Conservation (phyloP, 2,329 filamentous ascomycete genomes). For the Graphilbum ipis-grandicollis region DNA sequence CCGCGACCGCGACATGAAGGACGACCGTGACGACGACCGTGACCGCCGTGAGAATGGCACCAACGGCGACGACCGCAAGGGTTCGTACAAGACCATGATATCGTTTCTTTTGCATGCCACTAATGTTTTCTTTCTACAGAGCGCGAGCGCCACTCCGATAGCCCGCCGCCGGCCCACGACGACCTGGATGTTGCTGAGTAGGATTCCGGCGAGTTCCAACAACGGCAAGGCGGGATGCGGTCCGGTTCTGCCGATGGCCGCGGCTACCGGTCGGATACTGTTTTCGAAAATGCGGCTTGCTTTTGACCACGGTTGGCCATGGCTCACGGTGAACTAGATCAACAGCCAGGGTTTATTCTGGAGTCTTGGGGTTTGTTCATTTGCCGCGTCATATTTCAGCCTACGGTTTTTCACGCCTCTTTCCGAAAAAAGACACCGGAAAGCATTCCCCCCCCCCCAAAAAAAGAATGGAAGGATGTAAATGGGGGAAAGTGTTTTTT, state of each 20-base stretch:
- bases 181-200: slow-evolving; percentile 90
- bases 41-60: slow-evolving; percentile 60
- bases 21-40: slow-evolving; percentile 32
- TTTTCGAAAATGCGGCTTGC: no score
- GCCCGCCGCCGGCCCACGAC: slow-evolving; percentile 71
- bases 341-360: no score
- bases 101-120: slow-evolving; percentile 17
- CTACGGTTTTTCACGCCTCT: no score
- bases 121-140: slow-evolving; percentile 9
- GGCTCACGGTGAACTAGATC: no score
- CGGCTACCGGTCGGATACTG: no score
- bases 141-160: slow-evolving; percentile 29
- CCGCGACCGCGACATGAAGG: slow-evolving; percentile 24
- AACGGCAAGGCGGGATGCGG: neutral
- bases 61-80: slow-evolving; percentile 82
- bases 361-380: no score
- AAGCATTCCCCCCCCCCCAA: no score
- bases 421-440: no score
- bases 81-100: slow-evolving; percentile 25
- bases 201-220: neutral
- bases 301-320: no score
- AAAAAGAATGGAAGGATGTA: no score
- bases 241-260: neutral
- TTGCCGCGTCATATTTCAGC: no score
- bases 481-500: no score